Percentiles rank a stretch among this genome's conserved stretches.
Conservation (phyloP, 148 eudicot genomes). For the Pharnaceum exiguum region DNA sequence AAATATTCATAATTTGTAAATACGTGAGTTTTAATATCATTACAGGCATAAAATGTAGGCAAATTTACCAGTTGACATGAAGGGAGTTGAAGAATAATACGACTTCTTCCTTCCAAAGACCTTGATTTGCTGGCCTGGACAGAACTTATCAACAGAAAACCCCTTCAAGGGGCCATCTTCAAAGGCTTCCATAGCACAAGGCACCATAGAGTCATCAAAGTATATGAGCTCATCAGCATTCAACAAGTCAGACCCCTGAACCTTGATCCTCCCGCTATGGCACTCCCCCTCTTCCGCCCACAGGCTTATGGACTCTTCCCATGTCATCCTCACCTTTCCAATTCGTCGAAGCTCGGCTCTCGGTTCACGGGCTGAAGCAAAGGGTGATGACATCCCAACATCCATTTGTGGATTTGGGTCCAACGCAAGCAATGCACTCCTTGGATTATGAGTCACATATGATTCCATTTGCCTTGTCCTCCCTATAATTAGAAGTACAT, state of each 20-base stretch:
- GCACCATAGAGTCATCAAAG: constrained; percentile 76
- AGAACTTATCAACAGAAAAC: constrained; percentile 69
- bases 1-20: no score
- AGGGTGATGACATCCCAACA: background rate
- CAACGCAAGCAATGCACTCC: constrained; percentile 39
- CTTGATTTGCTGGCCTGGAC: constrained; percentile 68
- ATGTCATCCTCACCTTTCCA: constrained; percentile 64
- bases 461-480: constrained; percentile 40
- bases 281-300: constrained; percentile 81
- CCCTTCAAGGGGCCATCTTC: constrained; percentile 69
- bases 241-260: constrained; percentile 51
- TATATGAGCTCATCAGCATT: constrained; percentile 65
- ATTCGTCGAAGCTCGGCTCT: constrained; percentile 42
- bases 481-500: no score
- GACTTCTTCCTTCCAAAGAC: constrained; percentile 70
- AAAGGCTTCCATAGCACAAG: constrained; percentile 60
- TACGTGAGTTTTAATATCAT: no score
- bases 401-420: constrained; percentile 16
- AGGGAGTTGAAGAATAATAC: constrained; percentile 11
- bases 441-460: constrained; percentile 29
- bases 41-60: no score
- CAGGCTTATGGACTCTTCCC: constrained; percentile 80
- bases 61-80: constrained; percentile 1
- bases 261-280: constrained; percentile 58
- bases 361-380: background rate